Percentiles rank a stretch among this genome's conserved stretches.
These are phyloP conservation scores for Oleoguttula mirabilis DNA, from an alignment of 495 filamentous ascomycete species.

Conservation along the genomic window DNA sequence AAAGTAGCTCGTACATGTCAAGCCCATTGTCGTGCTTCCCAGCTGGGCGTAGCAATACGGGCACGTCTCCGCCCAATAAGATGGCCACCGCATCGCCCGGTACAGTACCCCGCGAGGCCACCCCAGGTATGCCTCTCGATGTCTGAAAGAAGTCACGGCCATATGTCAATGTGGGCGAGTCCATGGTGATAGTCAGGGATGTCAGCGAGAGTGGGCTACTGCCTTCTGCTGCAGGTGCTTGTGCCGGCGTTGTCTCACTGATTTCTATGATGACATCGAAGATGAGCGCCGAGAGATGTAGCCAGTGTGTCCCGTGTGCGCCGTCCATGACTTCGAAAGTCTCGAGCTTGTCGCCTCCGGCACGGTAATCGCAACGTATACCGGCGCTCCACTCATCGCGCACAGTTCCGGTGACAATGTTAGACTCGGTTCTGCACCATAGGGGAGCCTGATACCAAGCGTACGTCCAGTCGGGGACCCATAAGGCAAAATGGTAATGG, in stretches of 20 bases:
- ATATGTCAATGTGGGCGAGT: conserved; percentile 7
- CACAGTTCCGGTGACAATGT: conserved; percentile 1
- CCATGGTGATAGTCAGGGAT: not conserved
- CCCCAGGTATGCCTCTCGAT: conserved; percentile 2
- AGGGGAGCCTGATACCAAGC: conserved; percentile 12
- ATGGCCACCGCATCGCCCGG: conserved; percentile 5
- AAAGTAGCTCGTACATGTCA: conserved; percentile 5
- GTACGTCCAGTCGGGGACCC: conserved; percentile 16
- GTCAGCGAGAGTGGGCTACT: not conserved
- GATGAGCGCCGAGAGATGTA: conserved; percentile 8
- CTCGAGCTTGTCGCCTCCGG: conserved; percentile 8
- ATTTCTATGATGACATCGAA: conserved; percentile 1
- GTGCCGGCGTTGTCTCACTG: conserved; percentile 7
- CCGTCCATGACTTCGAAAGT: conserved; percentile 8
- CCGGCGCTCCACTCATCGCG: conserved; percentile 11
- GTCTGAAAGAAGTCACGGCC: conserved; percentile 10
- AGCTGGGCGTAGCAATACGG: conserved; percentile 3
- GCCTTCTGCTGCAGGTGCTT: not conserved
- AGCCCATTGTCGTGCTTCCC: not conserved
- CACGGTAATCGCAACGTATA: conserved; percentile 8
- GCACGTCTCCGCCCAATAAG: conserved; percentile 11
- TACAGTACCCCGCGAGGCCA: conserved; percentile 5
- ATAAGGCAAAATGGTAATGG: conserved; percentile 6
- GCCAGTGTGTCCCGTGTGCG: not conserved
- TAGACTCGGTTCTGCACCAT: conserved; percentile 10